Percentiles rank a stretch among this genome's conserved stretches.
phyloP scores from a whole-genome alignment of 2,329 filamentous ascomycete species.

The Sclerotinia borealis region DNA sequence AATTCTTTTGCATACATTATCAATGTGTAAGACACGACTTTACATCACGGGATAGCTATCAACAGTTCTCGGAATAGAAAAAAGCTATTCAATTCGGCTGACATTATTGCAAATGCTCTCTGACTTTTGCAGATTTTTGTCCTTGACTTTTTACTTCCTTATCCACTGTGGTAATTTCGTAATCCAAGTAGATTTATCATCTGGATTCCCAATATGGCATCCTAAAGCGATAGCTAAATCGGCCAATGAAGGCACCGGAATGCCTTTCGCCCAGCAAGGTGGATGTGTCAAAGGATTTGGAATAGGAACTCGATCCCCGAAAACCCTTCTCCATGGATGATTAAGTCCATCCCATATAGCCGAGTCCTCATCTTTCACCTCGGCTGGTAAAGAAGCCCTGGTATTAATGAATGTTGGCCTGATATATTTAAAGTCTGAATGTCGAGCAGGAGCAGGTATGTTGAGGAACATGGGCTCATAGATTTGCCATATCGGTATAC shows the following conservation, averaged over 20 bases:
- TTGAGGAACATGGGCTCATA: conserved; percentile 6
- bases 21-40: too few species aligned
- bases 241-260: rapidly evolving
- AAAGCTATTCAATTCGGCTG: too few species aligned
- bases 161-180: background rate
- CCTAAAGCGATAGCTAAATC: background rate
- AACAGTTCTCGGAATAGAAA: too few species aligned
- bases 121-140: too few species aligned
- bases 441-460: background rate
- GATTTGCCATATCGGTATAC: background rate
- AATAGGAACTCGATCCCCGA: rapidly evolving
- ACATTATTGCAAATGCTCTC: too few species aligned
- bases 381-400: background rate
- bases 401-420: background rate
- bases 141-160: background rate
- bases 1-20: too few species aligned
- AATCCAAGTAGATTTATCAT: background rate
- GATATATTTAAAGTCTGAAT: background rate
- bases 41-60: too few species aligned
- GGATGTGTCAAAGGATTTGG: background rate
- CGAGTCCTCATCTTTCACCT: rapidly evolving
- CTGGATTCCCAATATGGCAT: background rate
- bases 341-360: background rate
- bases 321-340: background rate
- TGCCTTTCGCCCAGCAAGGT: background rate